Conservation (phyloP, 2,329 filamentous ascomycete genomes). For the Ploettnerulaceae sp. region DNA sequence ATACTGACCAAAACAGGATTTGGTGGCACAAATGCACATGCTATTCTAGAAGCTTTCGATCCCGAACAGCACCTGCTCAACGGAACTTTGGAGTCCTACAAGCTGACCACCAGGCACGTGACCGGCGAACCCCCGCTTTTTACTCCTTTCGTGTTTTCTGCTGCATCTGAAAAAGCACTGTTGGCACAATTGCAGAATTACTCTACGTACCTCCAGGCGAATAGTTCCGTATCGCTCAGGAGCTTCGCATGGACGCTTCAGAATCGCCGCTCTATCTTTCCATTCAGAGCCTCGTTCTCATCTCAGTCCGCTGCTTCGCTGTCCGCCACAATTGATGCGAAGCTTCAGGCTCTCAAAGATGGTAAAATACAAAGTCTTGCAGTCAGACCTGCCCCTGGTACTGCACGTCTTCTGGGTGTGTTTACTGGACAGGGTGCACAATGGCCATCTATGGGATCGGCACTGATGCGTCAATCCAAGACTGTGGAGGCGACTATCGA, state of each 20-base stretch:
- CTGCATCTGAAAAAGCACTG: slow-evolving; percentile 14
- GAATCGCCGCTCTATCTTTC: slow-evolving; percentile 7
- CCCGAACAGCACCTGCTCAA: neutral
- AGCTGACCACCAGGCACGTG: neutral
- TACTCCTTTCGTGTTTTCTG: slow-evolving; percentile 20
- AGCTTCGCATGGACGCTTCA: slow-evolving; percentile 9
- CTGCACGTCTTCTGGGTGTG: slow-evolving; percentile 4
- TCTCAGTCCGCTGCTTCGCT: slow-evolving; percentile 1
- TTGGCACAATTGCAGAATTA: neutral
- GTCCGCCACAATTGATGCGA: neutral
- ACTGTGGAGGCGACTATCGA: slow-evolving; percentile 11
- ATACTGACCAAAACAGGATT: slow-evolving; percentile 33
- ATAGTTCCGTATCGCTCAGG: neutral
- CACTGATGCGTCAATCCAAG: slow-evolving; percentile 13
- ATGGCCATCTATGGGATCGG: slow-evolving; percentile 19
- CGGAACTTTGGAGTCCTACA: neutral
- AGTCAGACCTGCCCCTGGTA: neutral
- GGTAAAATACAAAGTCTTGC: neutral
- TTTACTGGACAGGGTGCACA: slow-evolving; percentile 27
- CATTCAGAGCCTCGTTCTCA: slow-evolving; percentile 3
- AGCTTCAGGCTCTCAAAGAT: slow-evolving; percentile 6
- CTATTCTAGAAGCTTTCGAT: slow-evolving; percentile 40
- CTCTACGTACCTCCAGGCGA: neutral
- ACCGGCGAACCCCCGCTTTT: neutral
- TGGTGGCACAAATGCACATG: slow-evolving; percentile 45